These are phyloP conservation scores for Phycomyces blakesleeanus DNA, from an alignment of 192 early-diverging fungal species.

Conservation along the genomic window DNA sequence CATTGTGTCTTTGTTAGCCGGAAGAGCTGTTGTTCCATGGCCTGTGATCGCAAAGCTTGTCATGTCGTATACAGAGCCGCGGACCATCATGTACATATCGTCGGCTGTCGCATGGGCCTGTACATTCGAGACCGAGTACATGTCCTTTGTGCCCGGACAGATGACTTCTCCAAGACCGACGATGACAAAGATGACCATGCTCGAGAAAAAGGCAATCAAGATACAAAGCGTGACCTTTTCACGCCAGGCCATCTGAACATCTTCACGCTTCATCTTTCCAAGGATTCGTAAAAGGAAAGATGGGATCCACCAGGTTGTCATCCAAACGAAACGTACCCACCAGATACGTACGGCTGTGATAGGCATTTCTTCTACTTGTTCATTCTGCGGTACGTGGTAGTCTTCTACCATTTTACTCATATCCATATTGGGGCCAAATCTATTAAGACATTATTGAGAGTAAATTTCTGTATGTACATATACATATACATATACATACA, in stretches of 20 bases:
- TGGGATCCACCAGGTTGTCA: constrained; percentile 87
- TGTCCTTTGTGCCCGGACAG: constrained; percentile 70
- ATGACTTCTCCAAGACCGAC: constrained; percentile 82
- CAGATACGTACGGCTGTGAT: constrained; percentile 48
- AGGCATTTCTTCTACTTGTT: constrained; percentile 53
- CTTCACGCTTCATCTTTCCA: constrained; percentile 84
- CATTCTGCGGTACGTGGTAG: constrained; percentile 36
- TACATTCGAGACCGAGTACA: constrained; percentile 59
- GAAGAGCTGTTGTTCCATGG: constrained; percentile 49
- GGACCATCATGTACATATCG: constrained; percentile 60
- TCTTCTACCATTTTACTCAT: constrained; percentile 44
- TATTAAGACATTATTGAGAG: neutral
- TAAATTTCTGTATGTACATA: neutral
- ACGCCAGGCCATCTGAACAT: constrained; percentile 95
- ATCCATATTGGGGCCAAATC: constrained; percentile 39
- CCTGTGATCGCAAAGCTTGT: constrained; percentile 57
- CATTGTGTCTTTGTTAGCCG: constrained; percentile 41
- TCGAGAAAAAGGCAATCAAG: constrained; percentile 78
- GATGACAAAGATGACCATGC: constrained; percentile 82
- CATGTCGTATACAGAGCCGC: constrained; percentile 68
- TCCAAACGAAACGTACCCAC: constrained; percentile 81
- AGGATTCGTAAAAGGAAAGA: constrained; percentile 53
- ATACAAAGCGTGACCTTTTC: constrained; percentile 89
- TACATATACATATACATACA: no score
- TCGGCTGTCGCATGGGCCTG: constrained; percentile 52